Evolutionary conservation across 495 filamentous ascomycete species (phyloP), one percentile per base, ranked within the genome.

Genomic region (Bathelium albidoporum): DNA sequence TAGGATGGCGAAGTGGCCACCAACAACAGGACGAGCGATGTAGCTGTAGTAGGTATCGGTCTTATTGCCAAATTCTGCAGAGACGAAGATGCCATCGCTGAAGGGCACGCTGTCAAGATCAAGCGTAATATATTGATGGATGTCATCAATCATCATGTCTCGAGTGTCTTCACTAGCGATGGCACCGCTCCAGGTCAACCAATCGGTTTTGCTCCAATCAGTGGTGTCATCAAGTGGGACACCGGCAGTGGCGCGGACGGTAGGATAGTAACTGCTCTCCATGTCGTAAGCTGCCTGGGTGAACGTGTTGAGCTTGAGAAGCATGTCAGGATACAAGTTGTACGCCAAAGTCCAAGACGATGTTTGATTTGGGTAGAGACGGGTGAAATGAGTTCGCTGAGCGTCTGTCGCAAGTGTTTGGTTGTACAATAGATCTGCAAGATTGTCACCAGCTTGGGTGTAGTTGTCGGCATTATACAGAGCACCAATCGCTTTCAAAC

Each of bases 1-100:
- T 64, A 82, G 71, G 9, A 82, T 52, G 0, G 82, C 80, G 71
- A 81, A 84, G 64, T 84, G 81, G 0, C 80, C 80, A 22, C 81
- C 83, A 0, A 81, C 80, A 2, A 81, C 81, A 0, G 82, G 83
- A 26, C 83, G 76, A 22, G 81, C 82, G n/a, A 32, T 43, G 49
- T 59, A 69, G 2, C 32, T 39, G 45, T 63, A 59, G 39, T 44
- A 61, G 34, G n/a, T 14, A 10, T 64, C 64, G 4, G 58, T 61
- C 7, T 39, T 36, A 28, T 58, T 75, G 62, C 72, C 74, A 14
- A 72, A 72, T 55, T 73, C 65, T 0, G 73, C 32, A 62, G 43
- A 49, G 61, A 73, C 34, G 70, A 65, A 43, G 65, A 73, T 61
- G n/a, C 64, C 60, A 44, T 69, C 79, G 45, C 77, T 76, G 58